Percentiles rank a stretch among this genome's conserved stretches.
phyloP scores from a whole-genome alignment of 1,284 basidiomycete species.

The Puccinia coronata region DNA sequence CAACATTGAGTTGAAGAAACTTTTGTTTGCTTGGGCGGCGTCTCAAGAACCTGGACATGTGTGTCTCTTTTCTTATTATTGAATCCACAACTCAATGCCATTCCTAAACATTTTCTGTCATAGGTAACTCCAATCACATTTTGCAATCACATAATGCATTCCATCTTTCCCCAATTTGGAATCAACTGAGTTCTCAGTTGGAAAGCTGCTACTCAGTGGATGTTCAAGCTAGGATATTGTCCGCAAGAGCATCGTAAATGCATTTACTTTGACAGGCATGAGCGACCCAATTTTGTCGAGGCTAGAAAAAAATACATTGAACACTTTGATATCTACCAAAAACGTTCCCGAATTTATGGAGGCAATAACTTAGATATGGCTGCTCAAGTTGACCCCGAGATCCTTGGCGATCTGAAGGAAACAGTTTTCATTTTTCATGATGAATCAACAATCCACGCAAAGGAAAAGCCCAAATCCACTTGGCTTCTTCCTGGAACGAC shows the following conservation, averaged over 20 bases:
- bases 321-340: neutral
- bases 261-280: no score
- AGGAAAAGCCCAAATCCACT: neutral
- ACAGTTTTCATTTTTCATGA: slow-evolving; percentile 4
- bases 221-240: neutral
- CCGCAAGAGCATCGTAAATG: slow-evolving; percentile 14
- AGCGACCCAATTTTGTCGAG: no score
- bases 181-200: neutral
- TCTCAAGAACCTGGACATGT: neutral
- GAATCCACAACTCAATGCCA: no score
- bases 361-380: neutral
- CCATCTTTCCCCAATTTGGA: neutral
- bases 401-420: neutral
- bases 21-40: neutral
- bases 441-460: no score
- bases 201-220: neutral
- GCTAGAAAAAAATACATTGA: neutral
- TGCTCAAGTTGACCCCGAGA: neutral
- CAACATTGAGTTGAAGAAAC: neutral
- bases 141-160: no score
- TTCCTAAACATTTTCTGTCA: neutral
- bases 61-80: neutral
- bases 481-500: slow-evolving; percentile 14
- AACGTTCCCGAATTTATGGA: neutral
- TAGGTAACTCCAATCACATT: neutral